These are phyloP conservation scores for Otatea glauca DNA, from an alignment of 176 grass and related monocot genomes.

Conservation along the genomic window DNA sequence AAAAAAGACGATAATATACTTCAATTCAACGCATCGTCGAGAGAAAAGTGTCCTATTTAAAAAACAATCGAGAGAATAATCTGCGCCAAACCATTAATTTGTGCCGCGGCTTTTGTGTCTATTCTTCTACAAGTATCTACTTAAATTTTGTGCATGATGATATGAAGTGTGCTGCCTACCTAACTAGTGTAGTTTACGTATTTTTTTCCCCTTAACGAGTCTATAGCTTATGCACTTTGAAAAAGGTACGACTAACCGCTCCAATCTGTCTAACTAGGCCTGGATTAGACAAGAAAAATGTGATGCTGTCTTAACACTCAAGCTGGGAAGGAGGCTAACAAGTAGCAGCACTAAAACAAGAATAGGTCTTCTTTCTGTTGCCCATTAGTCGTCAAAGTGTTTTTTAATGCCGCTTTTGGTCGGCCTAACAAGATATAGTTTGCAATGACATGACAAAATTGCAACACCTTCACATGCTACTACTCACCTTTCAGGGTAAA, in stretches of 20 bases:
- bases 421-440: not conserved
- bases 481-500: not conserved
- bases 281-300: not conserved
- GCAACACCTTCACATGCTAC: not conserved
- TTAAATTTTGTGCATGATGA: not conserved
- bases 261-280: not conserved
- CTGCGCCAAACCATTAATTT: not conserved
- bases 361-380: conserved; percentile 15
- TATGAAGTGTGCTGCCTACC: not conserved
- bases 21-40: not conserved
- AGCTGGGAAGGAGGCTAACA: not conserved
- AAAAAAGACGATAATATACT: too few species aligned
- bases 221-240: not conserved
- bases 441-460: not conserved
- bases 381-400: not conserved
- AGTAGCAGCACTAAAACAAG: not conserved
- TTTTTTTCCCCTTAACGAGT: not conserved
- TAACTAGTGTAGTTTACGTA: not conserved
- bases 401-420: not conserved
- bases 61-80: not conserved
- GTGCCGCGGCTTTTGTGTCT: not conserved
- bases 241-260: not conserved
- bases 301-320: not conserved
- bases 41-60: not conserved
- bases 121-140: not conserved